Evolutionary conservation across 306 rosid species (phyloP), one percentile per base, ranked within the genome.

Genomic region (Cajanus cajan): DNA sequence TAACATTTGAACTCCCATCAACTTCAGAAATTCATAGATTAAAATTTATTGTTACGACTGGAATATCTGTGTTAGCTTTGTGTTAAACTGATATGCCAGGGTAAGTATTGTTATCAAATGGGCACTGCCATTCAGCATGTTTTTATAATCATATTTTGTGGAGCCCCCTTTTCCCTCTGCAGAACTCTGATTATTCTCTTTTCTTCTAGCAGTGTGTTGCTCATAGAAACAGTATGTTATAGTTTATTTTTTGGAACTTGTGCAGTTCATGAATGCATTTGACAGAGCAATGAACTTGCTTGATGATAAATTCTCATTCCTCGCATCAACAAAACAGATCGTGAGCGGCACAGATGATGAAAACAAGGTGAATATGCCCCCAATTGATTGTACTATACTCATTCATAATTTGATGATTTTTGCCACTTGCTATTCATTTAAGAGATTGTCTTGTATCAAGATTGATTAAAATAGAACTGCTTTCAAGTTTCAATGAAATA

Each of bases 221-320:
- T 58, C 77, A 39, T 70, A 57, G 44, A 66, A 69, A 22, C n/a
- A n/a, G n/a, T 39, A 36, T 47, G 15, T 58, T 21, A 57, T 64
- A 22, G 33, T 82, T 67, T 57, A 74, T 11, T 69, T 12, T 83
- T 72, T 76, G 74, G 78, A 78, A 82, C 68, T 65, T 84, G 82
- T 86, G 77, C 92, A 94, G 98, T 88, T 90, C 87, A 80, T 94
- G 97, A 90, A 94, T 80, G 95, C 93, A 54, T 94, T 94, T 86
- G 97, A 94, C 89, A 82, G 86, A 73, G 97, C 93, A 79, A 94
- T 94, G 97, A 91, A 94, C 86, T 81, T 88, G 76, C 97, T 94
- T 64, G 98, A 94, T 79, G 95, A 92, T 76, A 85, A 87, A 74
- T 92, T 86, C 74, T 80, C 90, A 45, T 90, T 94, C 87, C 89